These are phyloP conservation scores for Mycena amicta DNA, from an alignment of 768 basidiomycete species.

Conservation along the genomic window DNA sequence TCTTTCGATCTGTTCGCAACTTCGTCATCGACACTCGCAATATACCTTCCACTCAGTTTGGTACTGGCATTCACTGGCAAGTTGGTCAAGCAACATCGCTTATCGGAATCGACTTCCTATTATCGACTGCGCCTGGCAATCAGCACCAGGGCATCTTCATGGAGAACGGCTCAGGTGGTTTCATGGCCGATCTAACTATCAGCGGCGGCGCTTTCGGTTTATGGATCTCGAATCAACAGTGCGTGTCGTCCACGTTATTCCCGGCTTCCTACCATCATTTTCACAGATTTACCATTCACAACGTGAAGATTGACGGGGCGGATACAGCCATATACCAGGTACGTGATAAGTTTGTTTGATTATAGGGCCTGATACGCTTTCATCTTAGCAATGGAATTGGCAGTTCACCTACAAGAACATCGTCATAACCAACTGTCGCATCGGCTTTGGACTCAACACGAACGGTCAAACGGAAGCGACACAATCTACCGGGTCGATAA, in stretches of 20 bases:
- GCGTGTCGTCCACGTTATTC: constrained; percentile 6
- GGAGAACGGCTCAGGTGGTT: constrained; percentile 35
- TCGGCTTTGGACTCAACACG: constrained; percentile 41
- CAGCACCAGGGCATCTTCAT: constrained; percentile 44
- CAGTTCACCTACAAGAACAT: constrained; percentile 35
- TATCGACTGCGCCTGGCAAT: constrained; percentile 48
- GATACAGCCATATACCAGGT: constrained; percentile 12
- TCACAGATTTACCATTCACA: constrained; percentile 21
- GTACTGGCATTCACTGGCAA: constrained; percentile 59
- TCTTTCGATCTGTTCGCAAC: constrained; percentile 50
- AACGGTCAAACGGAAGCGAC: constrained; percentile 30
- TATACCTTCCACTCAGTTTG: constrained; percentile 41
- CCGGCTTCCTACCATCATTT: not conserved
- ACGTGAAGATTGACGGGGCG: constrained; percentile 17
- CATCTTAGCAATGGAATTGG: constrained; percentile 13
- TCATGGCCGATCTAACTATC: constrained; percentile 26
- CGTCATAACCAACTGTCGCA: constrained; percentile 27
- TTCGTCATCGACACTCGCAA: constrained; percentile 49
- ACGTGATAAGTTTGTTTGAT: not conserved
- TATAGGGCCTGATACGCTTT: not conserved
- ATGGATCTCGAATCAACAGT: constrained; percentile 60
- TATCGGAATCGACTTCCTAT: constrained; percentile 49
- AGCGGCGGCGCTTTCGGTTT: constrained; percentile 47
- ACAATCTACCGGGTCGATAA: constrained; percentile 38
- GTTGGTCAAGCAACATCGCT: constrained; percentile 58